These are phyloP conservation scores for Cyclotella atomus DNA, from an alignment of 108 stramenopile species.

Conservation along the genomic window DNA sequence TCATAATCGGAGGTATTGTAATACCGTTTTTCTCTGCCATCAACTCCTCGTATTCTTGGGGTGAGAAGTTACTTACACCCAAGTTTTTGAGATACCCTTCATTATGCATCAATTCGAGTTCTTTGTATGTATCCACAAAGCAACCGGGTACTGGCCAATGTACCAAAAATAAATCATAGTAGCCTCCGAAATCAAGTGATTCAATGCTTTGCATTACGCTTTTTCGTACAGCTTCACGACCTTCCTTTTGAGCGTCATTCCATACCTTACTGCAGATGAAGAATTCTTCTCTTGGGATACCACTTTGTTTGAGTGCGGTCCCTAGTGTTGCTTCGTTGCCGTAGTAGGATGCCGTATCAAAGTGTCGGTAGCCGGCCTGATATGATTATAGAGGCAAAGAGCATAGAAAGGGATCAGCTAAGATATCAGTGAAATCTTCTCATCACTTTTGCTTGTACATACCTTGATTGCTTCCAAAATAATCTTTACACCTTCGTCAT, in stretches of 20 bases:
- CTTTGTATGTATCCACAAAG: constrained; percentile 30
- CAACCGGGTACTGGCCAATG: constrained; percentile 57
- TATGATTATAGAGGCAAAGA: no score
- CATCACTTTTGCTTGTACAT: constrained; percentile 3
- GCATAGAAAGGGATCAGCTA: no score
- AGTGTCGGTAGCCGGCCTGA: constrained; percentile 47
- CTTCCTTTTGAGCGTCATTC: constrained; percentile 38
- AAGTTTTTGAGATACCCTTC: constrained; percentile 16
- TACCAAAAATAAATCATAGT: constrained; percentile 51
- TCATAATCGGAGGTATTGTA: constrained; percentile 11
- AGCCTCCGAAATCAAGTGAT: constrained; percentile 16
- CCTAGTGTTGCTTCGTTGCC: constrained; percentile 60
- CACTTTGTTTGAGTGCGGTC: constrained; percentile 30
- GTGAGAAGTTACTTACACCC: constrained; percentile 34
- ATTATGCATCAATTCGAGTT: constrained; percentile 12
- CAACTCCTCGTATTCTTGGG: constrained; percentile 39
- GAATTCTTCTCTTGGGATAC: constrained; percentile 36
- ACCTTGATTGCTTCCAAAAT: constrained; percentile 43
- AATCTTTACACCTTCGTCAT: constrained; percentile 47
- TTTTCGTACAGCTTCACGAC: constrained; percentile 13
- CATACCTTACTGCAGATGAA: constrained; percentile 54
- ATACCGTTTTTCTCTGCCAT: background rate
- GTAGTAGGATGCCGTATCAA: constrained; percentile 59
- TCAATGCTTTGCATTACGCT: constrained; percentile 29
- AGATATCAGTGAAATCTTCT: constrained; percentile 12